Base-by-base conservation (phyloP, 2,329 filamentous ascomycete species). In the Fusarium fujikuroi region DNA sequence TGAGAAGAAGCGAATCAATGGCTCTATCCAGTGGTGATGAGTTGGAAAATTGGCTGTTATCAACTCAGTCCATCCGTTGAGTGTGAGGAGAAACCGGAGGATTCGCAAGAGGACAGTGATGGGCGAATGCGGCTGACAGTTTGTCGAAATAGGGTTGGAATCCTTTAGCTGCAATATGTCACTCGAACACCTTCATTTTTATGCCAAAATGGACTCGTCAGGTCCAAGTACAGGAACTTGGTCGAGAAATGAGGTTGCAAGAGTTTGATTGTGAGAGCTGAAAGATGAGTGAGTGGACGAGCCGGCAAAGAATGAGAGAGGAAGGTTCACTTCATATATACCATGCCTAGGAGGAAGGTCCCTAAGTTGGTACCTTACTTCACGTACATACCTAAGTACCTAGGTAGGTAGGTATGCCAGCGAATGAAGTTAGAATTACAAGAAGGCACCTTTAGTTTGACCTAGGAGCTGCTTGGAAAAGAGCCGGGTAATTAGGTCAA, bases 191-290 rank as follows among this genome's bases (percentile, higher is more conserved):
- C 37, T 57, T 52, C 67, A 59, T 64, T 46, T 43, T 58, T 40
- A 36, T 64, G 40, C 32, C 63, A 50, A 56, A 67, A 68, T 23
- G 47, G 43, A 58, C 56, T 62, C 30, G 44, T 23, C 23, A 69
- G 19, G 39, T 49, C 57, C 49, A 59, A 74, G 44, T 39, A 30
- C 42, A 23, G 42, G 54, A 39, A 44, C 15, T 10, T 25, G 37
- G 34, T 47, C 23, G 19, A 54, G 23, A 37, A 12, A 44, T 30
- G 34, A 50, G 37, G 54, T 56, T 28, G 42, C 23, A 37, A 32
- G 25, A 18, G 12, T 40, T n/a, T 25, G 43, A 32, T 14, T 32
- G 23, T 23, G 18, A 32, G 39, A 46, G 23, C 9, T 12, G 15
- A 19, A 28, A 28, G 34, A n/a, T 5, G n/a, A 25, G 28, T 21